Base-by-base conservation (phyloP, 202 grass and related monocot genomes). In the Panicum hallii region DNA sequence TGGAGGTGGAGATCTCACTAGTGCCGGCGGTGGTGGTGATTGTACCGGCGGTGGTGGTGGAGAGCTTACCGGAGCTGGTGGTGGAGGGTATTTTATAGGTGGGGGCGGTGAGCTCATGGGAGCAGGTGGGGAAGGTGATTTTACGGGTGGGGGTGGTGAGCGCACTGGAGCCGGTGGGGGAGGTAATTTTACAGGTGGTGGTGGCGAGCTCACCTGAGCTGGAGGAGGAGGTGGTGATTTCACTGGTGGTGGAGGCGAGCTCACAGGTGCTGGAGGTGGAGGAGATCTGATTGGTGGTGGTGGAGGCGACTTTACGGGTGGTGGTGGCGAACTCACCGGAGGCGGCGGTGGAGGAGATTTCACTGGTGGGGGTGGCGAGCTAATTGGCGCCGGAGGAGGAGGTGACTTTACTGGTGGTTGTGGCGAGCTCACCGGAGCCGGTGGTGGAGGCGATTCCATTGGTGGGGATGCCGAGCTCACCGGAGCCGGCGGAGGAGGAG, bases 331-430 rank as follows among this genome's bases (percentile, higher is more conserved):
- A 11, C 43, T 68, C 0, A 75, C 19, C 0, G 67, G 78, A 1
- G 74, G 1, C 0, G 82, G 78, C 2, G 88, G 87, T 0, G 84
- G 85, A 15, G 91, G 63, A 0, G 71, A 66, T 7, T 76, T 56
- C 0, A 90, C 1, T 0, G 63, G 84, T 6, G 89, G 77, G 0
- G 89, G 84, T 1, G 85, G 79, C 0, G 79, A 88, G 3, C 9
- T 38, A 0, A 66, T 3, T 0, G 56, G 57, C 0, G 80, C 0
- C 0, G 79, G 69, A 0, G 89, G 83, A 0, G 91, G 84, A 0
- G 85, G 67, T 0, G 54, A 90, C 20, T 38, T 72, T 0, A 80
- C 0, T 0, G 50, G 89, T 0, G 86, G 64, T 0, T 86, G 89
- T 0, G 78, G 83, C 0, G 91, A 84, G 41, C 12, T 64, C 0